A percentile compares a stretch with the other conserved stretches of the same genome.
These are phyloP conservation scores for Clausena lansium DNA, from an alignment of 345 rosid species.

Conservation along the genomic window DNA sequence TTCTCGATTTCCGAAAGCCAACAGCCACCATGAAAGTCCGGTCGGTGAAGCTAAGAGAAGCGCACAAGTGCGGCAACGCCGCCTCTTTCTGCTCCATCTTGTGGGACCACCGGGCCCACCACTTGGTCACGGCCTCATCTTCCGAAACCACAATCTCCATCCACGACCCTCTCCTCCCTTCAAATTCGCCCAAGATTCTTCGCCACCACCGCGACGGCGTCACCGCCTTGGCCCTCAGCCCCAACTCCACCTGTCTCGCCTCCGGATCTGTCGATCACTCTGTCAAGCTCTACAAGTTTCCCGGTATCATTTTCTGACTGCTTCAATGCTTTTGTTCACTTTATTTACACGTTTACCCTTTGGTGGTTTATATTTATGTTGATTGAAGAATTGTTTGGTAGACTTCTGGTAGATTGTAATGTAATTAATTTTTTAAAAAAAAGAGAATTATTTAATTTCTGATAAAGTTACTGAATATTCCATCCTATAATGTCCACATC, in stretches of 20 bases:
- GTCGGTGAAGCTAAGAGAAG: conserved; percentile 78
- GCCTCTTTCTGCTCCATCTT: conserved; percentile 80
- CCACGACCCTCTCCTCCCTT: conserved; percentile 69
- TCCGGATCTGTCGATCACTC: conserved; percentile 94
- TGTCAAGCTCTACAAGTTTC: conserved; percentile 95
- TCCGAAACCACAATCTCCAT: conserved; percentile 70
- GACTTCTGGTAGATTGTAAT: too few species aligned
- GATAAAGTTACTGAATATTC: too few species aligned
- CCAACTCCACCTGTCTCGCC: conserved; percentile 88
- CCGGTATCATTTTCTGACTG: conserved; percentile 39
- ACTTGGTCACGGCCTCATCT: conserved; percentile 85
- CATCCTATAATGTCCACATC: too few species aligned
- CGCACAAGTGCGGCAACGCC: conserved; percentile 47
- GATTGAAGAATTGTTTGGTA: too few species aligned
- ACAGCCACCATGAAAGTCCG: conserved; percentile 64
- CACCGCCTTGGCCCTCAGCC: conserved; percentile 80
- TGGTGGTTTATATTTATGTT: too few species aligned
- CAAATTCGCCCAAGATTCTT: conserved; percentile 57
- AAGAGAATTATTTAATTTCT: too few species aligned
- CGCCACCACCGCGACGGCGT: conserved; percentile 97
- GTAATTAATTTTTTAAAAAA: too few species aligned
- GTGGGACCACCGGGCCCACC: conserved; percentile 79
- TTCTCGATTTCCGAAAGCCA: neutral
- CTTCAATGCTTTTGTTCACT: too few species aligned
- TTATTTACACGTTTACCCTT: too few species aligned